Conservation (phyloP, 257 asterid species). For the Rehmannia glutinosa region DNA sequence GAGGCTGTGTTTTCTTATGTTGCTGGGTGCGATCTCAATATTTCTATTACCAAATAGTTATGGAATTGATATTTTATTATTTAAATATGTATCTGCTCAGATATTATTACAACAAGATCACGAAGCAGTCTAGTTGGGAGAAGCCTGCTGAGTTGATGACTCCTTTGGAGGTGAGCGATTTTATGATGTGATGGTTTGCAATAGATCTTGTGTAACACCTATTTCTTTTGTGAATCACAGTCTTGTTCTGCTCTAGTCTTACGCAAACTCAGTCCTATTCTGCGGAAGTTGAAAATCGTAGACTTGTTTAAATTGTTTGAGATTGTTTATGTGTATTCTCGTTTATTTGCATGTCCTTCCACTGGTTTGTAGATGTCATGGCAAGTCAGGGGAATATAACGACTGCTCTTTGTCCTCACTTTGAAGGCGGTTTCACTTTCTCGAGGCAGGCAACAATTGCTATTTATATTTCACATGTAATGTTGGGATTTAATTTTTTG, state of each 20-base stretch:
- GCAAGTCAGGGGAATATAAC: conserved; percentile 78
- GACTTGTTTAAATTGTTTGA: conserved; percentile 32
- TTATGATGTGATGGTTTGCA: conserved; percentile 18
- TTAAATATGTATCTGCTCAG: conserved; percentile 34
- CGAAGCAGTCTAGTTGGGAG: conserved; percentile 97
- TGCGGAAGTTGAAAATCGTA: conserved; percentile 42
- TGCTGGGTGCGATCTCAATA: neutral
- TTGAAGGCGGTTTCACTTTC: conserved; percentile 87
- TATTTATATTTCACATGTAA: conserved; percentile 41
- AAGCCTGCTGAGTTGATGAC: conserved; percentile 96
- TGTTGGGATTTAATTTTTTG: conserved; percentile 34
- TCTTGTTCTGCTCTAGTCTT: conserved; percentile 29
- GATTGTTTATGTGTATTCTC: conserved; percentile 51
- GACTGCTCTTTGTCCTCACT: conserved; percentile 79
- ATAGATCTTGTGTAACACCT: conserved; percentile 8
- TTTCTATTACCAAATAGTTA: neutral
- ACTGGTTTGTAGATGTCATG: conserved; percentile 91
- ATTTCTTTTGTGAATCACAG: conserved; percentile 21
- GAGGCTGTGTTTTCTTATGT: neutral
- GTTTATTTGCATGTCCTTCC: conserved; percentile 84
- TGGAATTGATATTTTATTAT: conserved; percentile 2
- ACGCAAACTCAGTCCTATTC: conserved; percentile 25
- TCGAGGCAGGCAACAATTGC: conserved; percentile 83
- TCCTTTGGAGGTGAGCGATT: conserved; percentile 79
- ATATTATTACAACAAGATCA: conserved; percentile 81